Percentiles rank a stretch among this genome's conserved stretches.
Evolutionary conservation across 495 filamentous ascomycete species (phyloP).

Genomic region (Glonium stellatum): DNA sequence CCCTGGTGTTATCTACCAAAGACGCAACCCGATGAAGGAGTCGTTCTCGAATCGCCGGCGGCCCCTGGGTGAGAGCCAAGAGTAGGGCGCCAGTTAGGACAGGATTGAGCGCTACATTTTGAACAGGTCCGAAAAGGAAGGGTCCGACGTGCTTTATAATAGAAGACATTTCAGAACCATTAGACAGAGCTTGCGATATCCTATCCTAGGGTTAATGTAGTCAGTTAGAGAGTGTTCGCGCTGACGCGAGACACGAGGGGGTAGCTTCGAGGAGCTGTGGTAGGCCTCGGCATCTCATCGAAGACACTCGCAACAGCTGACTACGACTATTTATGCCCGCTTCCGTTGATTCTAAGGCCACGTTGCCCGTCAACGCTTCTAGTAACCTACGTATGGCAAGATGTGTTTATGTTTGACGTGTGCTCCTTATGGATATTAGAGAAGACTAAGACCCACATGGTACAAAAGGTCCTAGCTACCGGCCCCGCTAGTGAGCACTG

Average conservation of each 20-base stretch:
- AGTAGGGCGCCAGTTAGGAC: conserved; percentile 18
- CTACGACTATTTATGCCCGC: too few relatives aligned
- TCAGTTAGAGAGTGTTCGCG: neutral
- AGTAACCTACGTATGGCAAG: too few relatives aligned
- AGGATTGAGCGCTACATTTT: conserved; percentile 16
- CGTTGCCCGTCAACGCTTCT: too few relatives aligned
- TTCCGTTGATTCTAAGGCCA: too few relatives aligned
- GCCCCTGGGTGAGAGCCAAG: conserved; percentile 14
- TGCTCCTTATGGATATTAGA: too few relatives aligned
- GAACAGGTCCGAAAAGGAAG: conserved; percentile 8
- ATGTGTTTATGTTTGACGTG: too few relatives aligned
- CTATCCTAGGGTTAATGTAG: neutral
- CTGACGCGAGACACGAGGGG: neutral
- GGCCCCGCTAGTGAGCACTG: too few relatives aligned
- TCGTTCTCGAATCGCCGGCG: conserved; percentile 5
- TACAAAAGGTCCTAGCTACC: too few relatives aligned
- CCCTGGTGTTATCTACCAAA: conserved; percentile 5
- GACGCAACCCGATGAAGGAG: conserved; percentile 8
- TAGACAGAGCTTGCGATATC: neutral
- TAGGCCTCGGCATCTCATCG: neutral
- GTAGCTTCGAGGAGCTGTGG: neutral
- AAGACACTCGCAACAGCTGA: too few relatives aligned
- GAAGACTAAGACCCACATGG: too few relatives aligned
- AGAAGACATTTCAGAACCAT: conserved; percentile 5
- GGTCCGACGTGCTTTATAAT: neutral